Conservation (phyloP, 306 rosid species). For the Canavalia ensiformis region DNA sequence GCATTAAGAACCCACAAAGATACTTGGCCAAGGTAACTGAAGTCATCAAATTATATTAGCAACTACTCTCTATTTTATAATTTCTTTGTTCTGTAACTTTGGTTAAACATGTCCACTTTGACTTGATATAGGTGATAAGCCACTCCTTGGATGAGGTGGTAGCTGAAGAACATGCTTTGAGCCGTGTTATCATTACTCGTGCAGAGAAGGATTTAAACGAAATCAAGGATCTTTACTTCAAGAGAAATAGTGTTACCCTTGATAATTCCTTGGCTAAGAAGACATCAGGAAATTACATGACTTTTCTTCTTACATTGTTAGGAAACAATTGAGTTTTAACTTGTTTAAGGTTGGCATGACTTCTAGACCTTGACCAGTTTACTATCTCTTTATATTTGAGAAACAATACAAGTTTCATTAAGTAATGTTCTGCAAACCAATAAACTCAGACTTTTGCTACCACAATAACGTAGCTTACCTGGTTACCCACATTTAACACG, state of each 20-base stretch:
- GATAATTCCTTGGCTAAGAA: slow-evolving; percentile 43
- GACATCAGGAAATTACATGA: slow-evolving; percentile 58
- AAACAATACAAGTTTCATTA: neutral
- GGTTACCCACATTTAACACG: slow-evolving; percentile 8
- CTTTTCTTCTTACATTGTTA: slow-evolving; percentile 52
- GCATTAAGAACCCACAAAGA: slow-evolving; percentile 57
- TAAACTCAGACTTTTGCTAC: slow-evolving; percentile 28
- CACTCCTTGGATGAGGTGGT: slow-evolving; percentile 50
- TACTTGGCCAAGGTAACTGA: slow-evolving; percentile 59
- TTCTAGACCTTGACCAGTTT: neutral
- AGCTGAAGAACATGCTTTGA: slow-evolving; percentile 55
- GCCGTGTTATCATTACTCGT: slow-evolving; percentile 63
- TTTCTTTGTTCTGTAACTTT: neutral
- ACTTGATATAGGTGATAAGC: slow-evolving; percentile 52
- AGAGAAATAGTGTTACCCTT: slow-evolving; percentile 57
- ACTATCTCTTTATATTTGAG: slow-evolving; percentile 24
- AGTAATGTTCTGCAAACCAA: neutral
- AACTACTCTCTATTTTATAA: neutral
- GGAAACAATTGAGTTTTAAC: slow-evolving; percentile 42
- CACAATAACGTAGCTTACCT: slow-evolving; percentile 32
- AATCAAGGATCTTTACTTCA: slow-evolving; percentile 50
- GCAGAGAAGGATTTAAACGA: slow-evolving; percentile 66
- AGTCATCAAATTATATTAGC: neutral
- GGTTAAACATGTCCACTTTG: neutral
- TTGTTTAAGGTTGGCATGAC: neutral